These are phyloP conservation scores for Ogataea ramenticola DNA, from an alignment of 805 yeast genomes.

Conservation along the genomic window DNA sequence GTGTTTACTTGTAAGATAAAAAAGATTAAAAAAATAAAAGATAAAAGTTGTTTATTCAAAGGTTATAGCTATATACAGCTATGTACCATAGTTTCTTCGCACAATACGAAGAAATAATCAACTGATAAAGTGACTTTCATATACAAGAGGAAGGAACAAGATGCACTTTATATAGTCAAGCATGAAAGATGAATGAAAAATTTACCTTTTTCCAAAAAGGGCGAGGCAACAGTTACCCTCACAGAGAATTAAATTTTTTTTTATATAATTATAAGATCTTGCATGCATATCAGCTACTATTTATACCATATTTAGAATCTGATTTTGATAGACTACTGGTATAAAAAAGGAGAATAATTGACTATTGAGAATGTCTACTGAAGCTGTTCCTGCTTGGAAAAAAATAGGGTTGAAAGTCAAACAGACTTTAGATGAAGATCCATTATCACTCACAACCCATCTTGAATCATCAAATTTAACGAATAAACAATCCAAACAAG, in stretches of 20 bases:
- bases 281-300: not conserved
- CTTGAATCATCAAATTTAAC: conserved; percentile 35
- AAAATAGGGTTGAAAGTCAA: conserved; percentile 62
- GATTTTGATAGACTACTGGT: too few relatives aligned
- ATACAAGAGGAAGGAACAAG: too few relatives aligned
- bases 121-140: too few relatives aligned
- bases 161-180: too few relatives aligned
- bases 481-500: conserved; percentile 34
- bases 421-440: conserved; percentile 37
- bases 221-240: not conserved
- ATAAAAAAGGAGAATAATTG: too few relatives aligned
- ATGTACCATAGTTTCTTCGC: not conserved
- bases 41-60: not conserved
- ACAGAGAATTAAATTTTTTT: too few relatives aligned
- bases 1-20: not conserved
- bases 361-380: not conserved
- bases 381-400: conserved; percentile 90
- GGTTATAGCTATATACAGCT: not conserved
- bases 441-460: conserved; percentile 33
- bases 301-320: not conserved
- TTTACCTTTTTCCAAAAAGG: too few relatives aligned
- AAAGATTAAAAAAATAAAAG: not conserved
- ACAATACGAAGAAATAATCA: too few relatives aligned
- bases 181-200: too few relatives aligned
- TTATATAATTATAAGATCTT: not conserved